These are phyloP conservation scores for Suhomyces emberorum DNA, from an alignment of 805 yeast genomes.

Conservation along the genomic window DNA sequence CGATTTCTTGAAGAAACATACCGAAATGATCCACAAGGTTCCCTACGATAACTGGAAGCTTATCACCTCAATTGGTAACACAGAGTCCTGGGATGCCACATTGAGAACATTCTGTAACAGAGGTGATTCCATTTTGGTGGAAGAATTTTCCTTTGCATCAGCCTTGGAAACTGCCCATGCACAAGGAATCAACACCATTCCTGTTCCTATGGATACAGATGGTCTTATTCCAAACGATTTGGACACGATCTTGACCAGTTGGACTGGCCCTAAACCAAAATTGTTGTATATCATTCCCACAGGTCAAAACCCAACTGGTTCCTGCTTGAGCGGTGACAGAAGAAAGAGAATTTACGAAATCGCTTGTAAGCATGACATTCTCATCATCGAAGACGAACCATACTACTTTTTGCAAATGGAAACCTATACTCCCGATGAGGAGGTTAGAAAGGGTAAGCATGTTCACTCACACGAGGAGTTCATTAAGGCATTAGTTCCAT, in stretches of 20 bases:
- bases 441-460: slow-evolving; percentile 26
- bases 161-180: slow-evolving; percentile 81
- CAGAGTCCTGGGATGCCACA: slow-evolving; percentile 84
- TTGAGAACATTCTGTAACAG: slow-evolving; percentile 73
- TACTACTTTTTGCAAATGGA: slow-evolving; percentile 96
- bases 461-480: slow-evolving; percentile 61
- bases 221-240: slow-evolving; percentile 78
- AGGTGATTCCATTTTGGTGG: slow-evolving; percentile 82
- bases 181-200: slow-evolving; percentile 62
- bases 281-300: slow-evolving; percentile 88
- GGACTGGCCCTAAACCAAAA: slow-evolving; percentile 80
- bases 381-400: slow-evolving; percentile 94
- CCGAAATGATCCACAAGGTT: slow-evolving; percentile 47
- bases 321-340: slow-evolving; percentile 73
- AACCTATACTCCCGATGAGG: slow-evolving; percentile 50
- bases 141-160: slow-evolving; percentile 79
- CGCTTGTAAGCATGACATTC: slow-evolving; percentile 80
- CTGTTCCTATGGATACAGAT: slow-evolving; percentile 71
- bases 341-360: slow-evolving; percentile 71
- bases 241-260: slow-evolving; percentile 56
- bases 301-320: slow-evolving; percentile 98
- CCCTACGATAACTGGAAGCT: slow-evolving; percentile 64
- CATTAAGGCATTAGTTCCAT: slow-evolving; percentile 62
- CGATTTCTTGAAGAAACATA: slow-evolving; percentile 73
- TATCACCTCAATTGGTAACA: slow-evolving; percentile 75